Evolutionary conservation across 176 grass and related monocot genomes (phyloP).

Genomic region (Phoenix dactylifera): DNA sequence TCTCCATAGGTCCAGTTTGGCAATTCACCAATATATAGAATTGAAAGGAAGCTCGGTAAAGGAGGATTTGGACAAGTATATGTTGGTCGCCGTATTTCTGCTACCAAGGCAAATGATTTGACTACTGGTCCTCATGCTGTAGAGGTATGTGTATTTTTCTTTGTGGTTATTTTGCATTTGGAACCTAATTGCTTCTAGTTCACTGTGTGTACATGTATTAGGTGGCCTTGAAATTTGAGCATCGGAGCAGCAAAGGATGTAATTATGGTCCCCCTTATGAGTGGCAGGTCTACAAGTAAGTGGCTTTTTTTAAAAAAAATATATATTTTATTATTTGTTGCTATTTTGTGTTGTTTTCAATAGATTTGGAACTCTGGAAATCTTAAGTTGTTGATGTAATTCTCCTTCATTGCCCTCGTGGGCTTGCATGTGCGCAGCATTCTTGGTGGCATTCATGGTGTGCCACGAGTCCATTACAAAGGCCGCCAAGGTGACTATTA

Average conservation of each 20-base stretch:
- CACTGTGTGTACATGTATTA: constrained; percentile 14
- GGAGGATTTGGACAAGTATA: constrained; percentile 99
- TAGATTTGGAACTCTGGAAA: neutral
- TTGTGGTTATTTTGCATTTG: constrained; percentile 8
- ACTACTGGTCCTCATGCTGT: constrained; percentile 58
- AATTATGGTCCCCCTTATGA: constrained; percentile 79
- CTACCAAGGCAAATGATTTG: constrained; percentile 44
- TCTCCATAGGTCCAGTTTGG: constrained; percentile 75
- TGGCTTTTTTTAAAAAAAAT: neutral
- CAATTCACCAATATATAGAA: constrained; percentile 77
- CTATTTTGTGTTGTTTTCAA: constrained; percentile 9
- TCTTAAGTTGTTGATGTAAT: neutral
- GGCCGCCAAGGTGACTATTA: constrained; percentile 10
- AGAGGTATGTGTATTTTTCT: constrained; percentile 32
- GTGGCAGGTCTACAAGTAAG: constrained; percentile 93
- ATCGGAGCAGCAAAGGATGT: constrained; percentile 86
- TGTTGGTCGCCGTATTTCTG: constrained; percentile 76
- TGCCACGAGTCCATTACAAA: constrained; percentile 3
- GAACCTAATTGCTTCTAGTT: neutral
- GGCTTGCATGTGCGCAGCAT: neutral
- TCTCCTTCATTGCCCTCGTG: neutral
- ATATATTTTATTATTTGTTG: neutral
- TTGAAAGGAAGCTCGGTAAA: constrained; percentile 89
- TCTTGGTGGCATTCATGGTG: constrained; percentile 2
- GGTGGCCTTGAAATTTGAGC: constrained; percentile 95